Base-by-base conservation (phyloP, 495 filamentous ascomycete species). In the Hypoxylon fuscum region DNA sequence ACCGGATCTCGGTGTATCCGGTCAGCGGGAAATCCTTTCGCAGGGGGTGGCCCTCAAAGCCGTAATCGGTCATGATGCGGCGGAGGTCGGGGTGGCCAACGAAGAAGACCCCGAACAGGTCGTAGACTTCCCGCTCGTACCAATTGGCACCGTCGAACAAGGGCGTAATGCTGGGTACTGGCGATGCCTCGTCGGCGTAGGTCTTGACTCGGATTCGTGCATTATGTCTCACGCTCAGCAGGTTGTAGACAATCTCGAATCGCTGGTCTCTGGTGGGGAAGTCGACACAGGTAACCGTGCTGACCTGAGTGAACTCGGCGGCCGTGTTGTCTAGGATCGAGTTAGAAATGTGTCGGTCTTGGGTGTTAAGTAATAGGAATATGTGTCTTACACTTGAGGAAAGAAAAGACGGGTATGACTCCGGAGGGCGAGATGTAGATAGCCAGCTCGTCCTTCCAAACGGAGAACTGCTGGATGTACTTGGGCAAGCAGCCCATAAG, bases 1-100 rank as follows among this genome's bases (percentile, higher is more conserved):
- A 99, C 59, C 96, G 83, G 47, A 99, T 88, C 85, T 99, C 96
- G 48, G 96, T 99, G 81, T 99, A 99, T 34, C 96, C 96, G 17
- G 96, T 98, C 74, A 98, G 78, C 23, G 96, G 96, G 77, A 99
- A 99, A 71, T 99, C 96, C 77, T 99, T 99, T 72, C 96, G 83
- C 70, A 99, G 78, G 7, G 96, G 96, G 81, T 98, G 94, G 17
- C 96, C 96, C 73, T 99, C 96, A 71, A 99, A 99, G 44, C 96
- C 96, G 76, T 99, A 99, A 72, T 99, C 96, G 35, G 96, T 99
- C 94, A 99, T 96, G 80, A 99, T 98, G 65, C 96, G 87, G 70
- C 96, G 86, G 68, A 99, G 82, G 81, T 99, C 96, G 31, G 96
- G 96, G 81, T 99, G 96, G 44, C 87, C 91, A 54, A 86, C 77